Base-by-base conservation (phyloP, 441 rosid genomes). In the Erysimum cheiri region DNA sequence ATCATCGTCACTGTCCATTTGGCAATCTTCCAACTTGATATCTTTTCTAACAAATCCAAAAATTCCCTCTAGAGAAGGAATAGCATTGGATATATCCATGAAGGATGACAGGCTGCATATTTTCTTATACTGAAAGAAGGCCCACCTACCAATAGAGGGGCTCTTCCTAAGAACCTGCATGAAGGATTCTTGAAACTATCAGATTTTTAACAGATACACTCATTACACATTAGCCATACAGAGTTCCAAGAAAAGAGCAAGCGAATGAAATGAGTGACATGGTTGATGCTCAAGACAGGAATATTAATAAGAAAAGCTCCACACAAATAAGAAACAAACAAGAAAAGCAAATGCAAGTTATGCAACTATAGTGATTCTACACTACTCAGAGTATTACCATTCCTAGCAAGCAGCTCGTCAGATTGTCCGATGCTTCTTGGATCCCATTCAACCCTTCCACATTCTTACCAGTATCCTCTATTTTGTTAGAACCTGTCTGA, bases 81-180 rank as follows among this genome's bases (percentile, higher is more conserved):
- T 67, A 59, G 76, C 77, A 64, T 80, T 87, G 47, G 88, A 76
- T 67, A 71, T 55, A 73, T 71, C 85, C 73, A 73, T 67, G 78
- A 82, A 77, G 64, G 93, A 79, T 47, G 87, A 81, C 67, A 79
- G 64, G 72, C 67, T 82, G 61, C 80, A 71, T 15, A 84, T 68
- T 67, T 82, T 90, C 82, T 87, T 85, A 73, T 81, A 90, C 80
- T 84, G 87, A 55, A 77, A 65, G 77, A 80, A 77, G 73, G 89
- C 80, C 98, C 96, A 90, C 72, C 76, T 88, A 80, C 85, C 74
- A 78, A 90, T 64, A 56, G 91, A 86, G 52, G 81, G 80, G 64
- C 76, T 80, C 70, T 77, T 89, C 57, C 69, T 74, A 81, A 92
- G 80, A 72, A 85, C 88, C 99, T 95, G 85, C 78, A 84, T 36